These are phyloP conservation scores for Umbellularia californica DNA, from an alignment of 164 flowering plant species.

Conservation along the genomic window DNA sequence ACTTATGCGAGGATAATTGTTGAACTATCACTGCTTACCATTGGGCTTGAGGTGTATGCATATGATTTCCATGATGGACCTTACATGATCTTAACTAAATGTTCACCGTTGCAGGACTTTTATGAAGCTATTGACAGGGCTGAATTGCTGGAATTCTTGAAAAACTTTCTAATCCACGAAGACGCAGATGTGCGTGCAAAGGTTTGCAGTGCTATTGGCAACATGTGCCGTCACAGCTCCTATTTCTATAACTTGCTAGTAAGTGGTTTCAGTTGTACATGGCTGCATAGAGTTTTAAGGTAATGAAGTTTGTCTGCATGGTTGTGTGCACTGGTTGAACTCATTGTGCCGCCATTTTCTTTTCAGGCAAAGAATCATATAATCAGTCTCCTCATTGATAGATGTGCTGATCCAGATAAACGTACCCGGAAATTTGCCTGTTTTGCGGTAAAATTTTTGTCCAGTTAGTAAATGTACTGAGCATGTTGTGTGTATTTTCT, in stretches of 20 bases:
- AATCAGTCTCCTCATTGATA: conserved; percentile 65
- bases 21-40: too few species aligned
- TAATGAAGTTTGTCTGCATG: not conserved
- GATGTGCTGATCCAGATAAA: conserved; percentile 91
- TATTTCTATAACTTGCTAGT: conserved; percentile 73
- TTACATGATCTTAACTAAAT: not conserved
- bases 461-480: not conserved
- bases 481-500: not conserved
- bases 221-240: conserved; percentile 93
- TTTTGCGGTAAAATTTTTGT: conserved; percentile 70
- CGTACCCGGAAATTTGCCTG: conserved; percentile 91
- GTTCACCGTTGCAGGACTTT: conserved; percentile 52
- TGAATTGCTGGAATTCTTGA: conserved; percentile 50
- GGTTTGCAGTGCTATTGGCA: conserved; percentile 94
- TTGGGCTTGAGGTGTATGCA: too few species aligned
- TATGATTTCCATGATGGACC: not conserved
- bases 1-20: too few species aligned
- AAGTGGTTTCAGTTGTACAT: conserved; percentile 19
- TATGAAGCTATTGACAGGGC: conserved; percentile 72
- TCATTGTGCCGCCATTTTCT: conserved; percentile 4
- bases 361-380: conserved; percentile 59
- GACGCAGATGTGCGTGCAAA: conserved; percentile 89
- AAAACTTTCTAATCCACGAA: conserved; percentile 63
- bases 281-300: not conserved
- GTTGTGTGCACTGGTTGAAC: not conserved